These are phyloP conservation scores for Kickxella alabastrina DNA, from an alignment of 192 early-diverging fungal species.

Conservation along the genomic window DNA sequence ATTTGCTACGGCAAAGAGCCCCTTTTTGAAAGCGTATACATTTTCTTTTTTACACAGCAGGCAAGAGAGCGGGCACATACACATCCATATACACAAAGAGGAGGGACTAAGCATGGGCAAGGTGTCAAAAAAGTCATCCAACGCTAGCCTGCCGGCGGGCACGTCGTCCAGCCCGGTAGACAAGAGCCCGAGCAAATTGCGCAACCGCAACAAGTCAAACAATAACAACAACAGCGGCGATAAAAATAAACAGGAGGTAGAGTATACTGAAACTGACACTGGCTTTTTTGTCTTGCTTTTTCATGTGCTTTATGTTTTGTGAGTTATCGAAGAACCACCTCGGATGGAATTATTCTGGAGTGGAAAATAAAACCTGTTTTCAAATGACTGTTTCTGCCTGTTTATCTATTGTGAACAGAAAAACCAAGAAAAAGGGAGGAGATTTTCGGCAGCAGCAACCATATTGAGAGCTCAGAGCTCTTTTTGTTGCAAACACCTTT, in stretches of 20 bases:
- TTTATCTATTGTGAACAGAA: neutral
- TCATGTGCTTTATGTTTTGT: too few relatives aligned
- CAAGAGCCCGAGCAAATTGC: conserved; percentile 36
- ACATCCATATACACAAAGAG: too few relatives aligned
- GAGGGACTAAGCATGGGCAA: conserved; percentile 6
- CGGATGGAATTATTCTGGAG: too few relatives aligned
- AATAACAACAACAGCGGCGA: conserved; percentile 21
- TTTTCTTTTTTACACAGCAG: neutral
- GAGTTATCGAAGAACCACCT: too few relatives aligned
- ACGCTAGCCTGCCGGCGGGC: conserved; percentile 12
- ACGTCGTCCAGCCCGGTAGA: neutral
- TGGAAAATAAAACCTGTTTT: too few relatives aligned
- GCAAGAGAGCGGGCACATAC: neutral
- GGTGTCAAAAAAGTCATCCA: conserved; percentile 35
- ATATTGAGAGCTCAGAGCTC: too few relatives aligned
- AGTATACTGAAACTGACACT: neutral
- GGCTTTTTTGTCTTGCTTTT: neutral
- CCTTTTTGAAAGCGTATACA: neutral
- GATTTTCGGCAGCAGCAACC: too few relatives aligned
- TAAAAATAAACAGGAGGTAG: conserved; percentile 3
- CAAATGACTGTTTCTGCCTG: too few relatives aligned
- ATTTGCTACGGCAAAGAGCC: neutral
- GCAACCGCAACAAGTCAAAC: conserved; percentile 26
- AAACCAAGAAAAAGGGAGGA: neutral
- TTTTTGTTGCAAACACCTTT: too few relatives aligned